phyloP scores from a whole-genome alignment of 2,329 filamentous ascomycete genomes.

The Ceratocystis papillata region DNA sequence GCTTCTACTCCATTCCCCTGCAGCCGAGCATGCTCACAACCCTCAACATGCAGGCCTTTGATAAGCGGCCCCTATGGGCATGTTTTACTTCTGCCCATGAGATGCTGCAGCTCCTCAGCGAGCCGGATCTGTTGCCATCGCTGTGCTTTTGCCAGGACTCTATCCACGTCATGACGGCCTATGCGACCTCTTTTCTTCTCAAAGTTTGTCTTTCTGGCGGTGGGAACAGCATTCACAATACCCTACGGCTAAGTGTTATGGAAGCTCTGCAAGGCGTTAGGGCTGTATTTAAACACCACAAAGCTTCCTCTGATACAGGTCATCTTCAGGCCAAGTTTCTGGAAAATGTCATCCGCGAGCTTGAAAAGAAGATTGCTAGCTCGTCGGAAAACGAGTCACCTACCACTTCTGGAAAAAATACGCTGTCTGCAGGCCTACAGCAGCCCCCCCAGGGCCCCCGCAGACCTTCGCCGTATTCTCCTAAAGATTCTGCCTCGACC shows the following conservation, averaged over 20 bases:
- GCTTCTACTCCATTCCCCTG: constrained; percentile 33
- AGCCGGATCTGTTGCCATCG: constrained; percentile 28
- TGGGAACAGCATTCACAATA: constrained; percentile 17
- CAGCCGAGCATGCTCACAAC: constrained; percentile 29
- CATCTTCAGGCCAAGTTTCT: constrained; percentile 31
- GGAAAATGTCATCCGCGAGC: constrained; percentile 21
- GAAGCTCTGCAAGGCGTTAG: constrained; percentile 25
- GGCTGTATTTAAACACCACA: constrained; percentile 29
- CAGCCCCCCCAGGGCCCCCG: background rate
- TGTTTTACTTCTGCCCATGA: constrained; percentile 31
- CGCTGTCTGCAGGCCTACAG: background rate
- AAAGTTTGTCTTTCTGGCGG: constrained; percentile 28
- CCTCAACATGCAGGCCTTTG: constrained; percentile 25
- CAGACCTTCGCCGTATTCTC: constrained; percentile 1
- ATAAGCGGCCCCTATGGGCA: constrained; percentile 29
- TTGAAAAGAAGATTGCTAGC: constrained; percentile 20
- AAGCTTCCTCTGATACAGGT: constrained; percentile 28
- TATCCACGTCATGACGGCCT: constrained; percentile 36
- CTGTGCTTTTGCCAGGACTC: constrained; percentile 36
- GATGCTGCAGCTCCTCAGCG: constrained; percentile 30
- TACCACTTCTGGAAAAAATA: background rate
- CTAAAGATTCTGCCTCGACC: background rate
- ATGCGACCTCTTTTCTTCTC: constrained; percentile 34
- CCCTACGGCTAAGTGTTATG: constrained; percentile 24
- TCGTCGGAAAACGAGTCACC: background rate